Percentiles rank a stretch among this genome's conserved stretches.
These are phyloP conservation scores for Medicago lupulina DNA, from an alignment of 306 rosid genomes.

Conservation along the genomic window DNA sequence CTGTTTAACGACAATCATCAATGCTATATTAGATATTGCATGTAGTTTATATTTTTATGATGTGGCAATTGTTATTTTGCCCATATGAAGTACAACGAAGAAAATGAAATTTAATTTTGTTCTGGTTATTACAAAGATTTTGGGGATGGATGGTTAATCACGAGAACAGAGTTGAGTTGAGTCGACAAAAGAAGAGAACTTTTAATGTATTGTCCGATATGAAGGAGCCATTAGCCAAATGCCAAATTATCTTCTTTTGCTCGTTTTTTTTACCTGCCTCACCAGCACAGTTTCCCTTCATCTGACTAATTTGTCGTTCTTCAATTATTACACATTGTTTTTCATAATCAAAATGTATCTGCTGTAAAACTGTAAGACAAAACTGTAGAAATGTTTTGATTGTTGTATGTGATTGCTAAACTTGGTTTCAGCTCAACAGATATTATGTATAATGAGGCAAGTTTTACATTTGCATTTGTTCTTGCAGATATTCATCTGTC, in stretches of 20 bases:
- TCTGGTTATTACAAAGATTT: constrained; percentile 16
- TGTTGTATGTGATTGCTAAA: constrained; percentile 34
- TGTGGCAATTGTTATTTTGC: background rate
- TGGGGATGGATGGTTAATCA: constrained; percentile 14
- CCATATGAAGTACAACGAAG: constrained; percentile 14
- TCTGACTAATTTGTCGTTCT: constrained; percentile 31
- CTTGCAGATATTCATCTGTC: constrained; percentile 22
- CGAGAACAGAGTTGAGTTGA: constrained; percentile 7
- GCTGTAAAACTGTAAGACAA: constrained; percentile 5
- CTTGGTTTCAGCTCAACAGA: constrained; percentile 27
- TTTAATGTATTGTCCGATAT: constrained; percentile 15
- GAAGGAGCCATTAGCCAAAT: constrained; percentile 13
- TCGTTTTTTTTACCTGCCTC: constrained; percentile 21
- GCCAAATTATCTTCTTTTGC: background rate
- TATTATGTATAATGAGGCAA: constrained; percentile 16
- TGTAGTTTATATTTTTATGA: constrained; percentile 4
- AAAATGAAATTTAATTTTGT: constrained; percentile 26
- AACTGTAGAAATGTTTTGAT: constrained; percentile 11
- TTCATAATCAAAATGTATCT: constrained; percentile 9
- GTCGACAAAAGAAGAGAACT: constrained; percentile 11
- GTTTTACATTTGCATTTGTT: constrained; percentile 29
- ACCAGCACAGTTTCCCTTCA: constrained; percentile 9
- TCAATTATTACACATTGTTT: constrained; percentile 1
- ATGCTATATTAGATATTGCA: constrained; percentile 2
- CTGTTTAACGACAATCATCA: constrained; percentile 5